These are phyloP conservation scores for Fusarium veterinarium DNA, from an alignment of 2,329 filamentous ascomycete species.

Conservation along the genomic window DNA sequence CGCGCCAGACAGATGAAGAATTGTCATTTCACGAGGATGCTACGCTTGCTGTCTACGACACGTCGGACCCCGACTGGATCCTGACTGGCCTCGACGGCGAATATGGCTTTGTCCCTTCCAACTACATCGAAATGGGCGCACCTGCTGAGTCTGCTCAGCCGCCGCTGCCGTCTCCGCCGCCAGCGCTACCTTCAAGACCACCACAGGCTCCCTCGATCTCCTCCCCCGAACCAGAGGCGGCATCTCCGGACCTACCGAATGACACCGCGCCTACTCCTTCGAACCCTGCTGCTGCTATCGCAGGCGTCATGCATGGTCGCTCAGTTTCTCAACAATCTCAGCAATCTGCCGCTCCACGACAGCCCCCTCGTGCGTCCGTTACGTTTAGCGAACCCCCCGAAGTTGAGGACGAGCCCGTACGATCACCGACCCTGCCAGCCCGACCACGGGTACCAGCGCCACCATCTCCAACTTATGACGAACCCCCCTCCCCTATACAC, in stretches of 20 bases:
- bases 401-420: constrained; percentile 48
- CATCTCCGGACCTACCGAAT: constrained; percentile 48
- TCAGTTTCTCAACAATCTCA: constrained; percentile 49
- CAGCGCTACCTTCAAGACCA: constrained; percentile 59
- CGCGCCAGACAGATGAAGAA: constrained; percentile 96
- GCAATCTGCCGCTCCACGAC: constrained; percentile 40
- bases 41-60: constrained; percentile 85
- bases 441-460: constrained; percentile 45
- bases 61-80: constrained; percentile 95
- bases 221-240: constrained; percentile 22
- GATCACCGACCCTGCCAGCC: constrained; percentile 55
- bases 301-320: constrained; percentile 65
- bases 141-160: constrained; percentile 56
- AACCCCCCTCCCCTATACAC: constrained; percentile 35
- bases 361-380: constrained; percentile 42
- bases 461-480: constrained; percentile 40
- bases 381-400: constrained; percentile 44
- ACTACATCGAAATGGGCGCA: constrained; percentile 85
- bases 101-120: constrained; percentile 93
- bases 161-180: constrained; percentile 51
- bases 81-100: constrained; percentile 86
- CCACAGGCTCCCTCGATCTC: constrained; percentile 46
- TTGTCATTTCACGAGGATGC: constrained; percentile 94
- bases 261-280: constrained; percentile 45
- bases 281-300: constrained; percentile 65